Evolutionary conservation across 352 stramenopile species (phyloP).

Genomic region (Blastocystis sp.): DNA sequence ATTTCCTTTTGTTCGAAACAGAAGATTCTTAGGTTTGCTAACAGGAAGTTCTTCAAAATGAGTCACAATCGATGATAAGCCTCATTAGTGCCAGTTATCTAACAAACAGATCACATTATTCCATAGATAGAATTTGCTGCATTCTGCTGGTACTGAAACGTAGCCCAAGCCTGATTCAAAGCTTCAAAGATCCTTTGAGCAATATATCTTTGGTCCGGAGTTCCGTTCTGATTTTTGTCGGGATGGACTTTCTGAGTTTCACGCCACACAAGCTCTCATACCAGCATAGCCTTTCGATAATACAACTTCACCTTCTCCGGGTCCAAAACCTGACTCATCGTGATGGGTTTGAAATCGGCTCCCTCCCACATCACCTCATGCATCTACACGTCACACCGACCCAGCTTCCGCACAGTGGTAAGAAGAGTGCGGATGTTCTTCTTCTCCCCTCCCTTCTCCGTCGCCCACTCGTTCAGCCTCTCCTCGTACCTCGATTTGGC

Average conservation of each 20-base stretch:
- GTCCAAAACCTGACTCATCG: conserved; percentile 72
- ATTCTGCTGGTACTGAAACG: conserved; percentile 68
- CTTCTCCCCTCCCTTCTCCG: not conserved
- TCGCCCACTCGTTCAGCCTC: conserved; percentile 19
- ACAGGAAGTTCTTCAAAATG: not conserved
- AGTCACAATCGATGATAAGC: not conserved
- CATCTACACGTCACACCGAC: conserved; percentile 65
- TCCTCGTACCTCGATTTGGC: conserved; percentile 1
- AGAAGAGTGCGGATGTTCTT: conserved; percentile 61
- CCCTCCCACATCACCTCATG: conserved; percentile 73
- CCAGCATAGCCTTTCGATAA: conserved; percentile 71
- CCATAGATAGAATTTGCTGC: not conserved
- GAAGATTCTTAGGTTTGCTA: not conserved
- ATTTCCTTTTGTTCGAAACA: not conserved
- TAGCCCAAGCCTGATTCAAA: conserved; percentile 71
- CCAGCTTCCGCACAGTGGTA: not conserved
- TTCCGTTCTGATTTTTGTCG: conserved; percentile 71
- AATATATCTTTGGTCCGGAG: conserved; percentile 72
- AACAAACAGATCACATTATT: not conserved
- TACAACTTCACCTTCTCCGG: conserved; percentile 71
- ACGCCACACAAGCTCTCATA: not conserved
- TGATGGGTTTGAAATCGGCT: conserved; percentile 71
- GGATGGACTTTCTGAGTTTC: conserved; percentile 69
- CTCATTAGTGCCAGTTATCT: not conserved
- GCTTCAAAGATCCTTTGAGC: conserved; percentile 75